Evolutionary conservation across 2,329 filamentous ascomycete species (phyloP), one percentile per base, ranked within the genome.

Genomic region (Diaporthe ilicicola): DNA sequence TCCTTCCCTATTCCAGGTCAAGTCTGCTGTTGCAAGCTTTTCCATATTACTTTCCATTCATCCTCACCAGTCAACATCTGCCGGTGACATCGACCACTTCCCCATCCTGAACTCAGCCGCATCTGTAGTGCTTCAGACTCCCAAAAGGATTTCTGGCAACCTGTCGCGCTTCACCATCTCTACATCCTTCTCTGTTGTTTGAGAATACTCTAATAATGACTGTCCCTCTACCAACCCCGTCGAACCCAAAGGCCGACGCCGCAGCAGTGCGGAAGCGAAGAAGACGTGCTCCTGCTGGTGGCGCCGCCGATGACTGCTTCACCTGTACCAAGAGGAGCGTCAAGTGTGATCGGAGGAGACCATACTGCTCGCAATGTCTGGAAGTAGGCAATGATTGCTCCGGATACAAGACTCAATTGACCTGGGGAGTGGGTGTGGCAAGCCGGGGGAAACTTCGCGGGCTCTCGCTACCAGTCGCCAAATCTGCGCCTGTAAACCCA

Each of bases 331-430:
- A 94, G 84, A 90, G 93, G 79, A 91, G 91, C 77, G 87, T 92
- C 74, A 93, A 94, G 82, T 99, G 95, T 84, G 95, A 98, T 83
- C 91, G 95, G 76, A 91, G 94, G 79, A 89, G 95, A 77, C 95
- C 95, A 10, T 98, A 98, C 83, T 98, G 96, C 84, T 94, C 94
- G 54, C 95, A 94, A 82, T 99, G 95, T 81, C 89, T 98, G 74
- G 94, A 97, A 76, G 88, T 94, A 74, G 95, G 94, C 74, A 94
- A 94, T 80, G 94, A 97, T 79, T 98, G 95, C 84, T 94, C 94
- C 34, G 95, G 95, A 72, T 98, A 98, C 86, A 97, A 97, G 84
- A 98, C 95, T 19, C 95, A 95, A 76, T 87, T 98, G 82, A 98
- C 95, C 56, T 98, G 95, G 95, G 94, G 94, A 51, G 94, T 98